phyloP scores from a whole-genome alignment of 2,329 filamentous ascomycete genomes.

The Arthroderma sp. region DNA sequence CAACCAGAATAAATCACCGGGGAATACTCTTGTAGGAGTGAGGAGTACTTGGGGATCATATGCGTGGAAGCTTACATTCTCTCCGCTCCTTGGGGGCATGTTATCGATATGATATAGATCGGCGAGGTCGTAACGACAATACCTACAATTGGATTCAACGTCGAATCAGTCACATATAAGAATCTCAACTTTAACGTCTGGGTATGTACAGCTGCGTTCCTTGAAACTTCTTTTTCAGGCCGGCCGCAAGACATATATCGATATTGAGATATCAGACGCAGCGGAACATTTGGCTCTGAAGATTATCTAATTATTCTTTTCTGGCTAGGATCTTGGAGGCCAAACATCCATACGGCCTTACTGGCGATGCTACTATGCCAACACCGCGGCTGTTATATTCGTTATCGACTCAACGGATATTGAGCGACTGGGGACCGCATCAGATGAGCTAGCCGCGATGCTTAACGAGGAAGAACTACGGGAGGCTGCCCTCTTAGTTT shows the following conservation, averaged over 20 bases:
- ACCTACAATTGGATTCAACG: slow-evolving; percentile 98
- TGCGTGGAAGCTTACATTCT: not conserved
- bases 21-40: not conserved
- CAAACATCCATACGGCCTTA: slow-evolving; percentile 98
- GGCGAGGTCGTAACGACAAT: slow-evolving; percentile 98
- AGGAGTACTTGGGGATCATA: not conserved
- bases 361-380: slow-evolving; percentile 98
- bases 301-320: not conserved
- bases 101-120: slow-evolving; percentile 47
- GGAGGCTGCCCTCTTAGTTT: slow-evolving; percentile 83
- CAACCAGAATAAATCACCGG: not conserved
- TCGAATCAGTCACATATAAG: slow-evolving; percentile 96
- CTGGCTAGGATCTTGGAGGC: slow-evolving; percentile 67
- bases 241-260: not conserved
- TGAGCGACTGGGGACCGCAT: slow-evolving; percentile 80
- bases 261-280: not conserved
- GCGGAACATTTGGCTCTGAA: too few relatives aligned
- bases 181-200: slow-evolving; percentile 99
- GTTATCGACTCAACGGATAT: slow-evolving; percentile 98
- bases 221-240: not conserved
- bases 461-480: slow-evolving; percentile 92
- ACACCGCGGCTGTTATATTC: slow-evolving; percentile 96
- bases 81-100: not conserved
- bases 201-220: slow-evolving; percentile 44
- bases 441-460: slow-evolving; percentile 89